Evolutionary conservation across 495 filamentous ascomycete genomes (phyloP).

Genomic region (Aspergillus bridgeri): DNA sequence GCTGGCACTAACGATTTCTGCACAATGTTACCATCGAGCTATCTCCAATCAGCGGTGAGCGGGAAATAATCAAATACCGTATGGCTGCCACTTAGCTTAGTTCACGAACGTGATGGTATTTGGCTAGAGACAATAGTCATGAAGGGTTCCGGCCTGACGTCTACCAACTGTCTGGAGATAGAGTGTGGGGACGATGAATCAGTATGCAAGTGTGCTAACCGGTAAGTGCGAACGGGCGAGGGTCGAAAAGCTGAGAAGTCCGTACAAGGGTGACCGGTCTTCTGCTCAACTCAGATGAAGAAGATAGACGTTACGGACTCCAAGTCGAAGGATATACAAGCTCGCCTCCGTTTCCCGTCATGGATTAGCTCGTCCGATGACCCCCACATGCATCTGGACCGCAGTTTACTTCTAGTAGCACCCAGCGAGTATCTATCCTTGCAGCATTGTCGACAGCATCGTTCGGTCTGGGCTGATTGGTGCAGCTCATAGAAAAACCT

Average conservation of each 20-base stretch:
- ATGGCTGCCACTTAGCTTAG: no score
- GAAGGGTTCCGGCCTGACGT: background rate
- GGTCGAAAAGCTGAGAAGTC: no score
- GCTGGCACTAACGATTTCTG: no score
- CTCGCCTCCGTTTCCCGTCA: background rate
- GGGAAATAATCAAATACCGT: no score
- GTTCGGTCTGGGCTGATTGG: background rate
- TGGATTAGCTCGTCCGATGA: background rate
- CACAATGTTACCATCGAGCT: background rate
- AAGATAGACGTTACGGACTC: background rate
- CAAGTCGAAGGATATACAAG: background rate
- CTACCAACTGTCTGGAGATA: background rate
- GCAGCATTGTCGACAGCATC: background rate
- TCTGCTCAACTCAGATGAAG: no score
- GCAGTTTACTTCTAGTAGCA: background rate
- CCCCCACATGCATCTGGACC: background rate
- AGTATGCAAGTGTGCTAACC: background rate
- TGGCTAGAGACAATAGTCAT: background rate
- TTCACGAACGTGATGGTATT: background rate
- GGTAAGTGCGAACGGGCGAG: no score
- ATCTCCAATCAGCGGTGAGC: background rate
- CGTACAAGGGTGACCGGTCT: no score
- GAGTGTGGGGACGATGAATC: background rate
- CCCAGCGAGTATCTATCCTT: background rate
- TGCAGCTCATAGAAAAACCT: background rate